These are phyloP conservation scores for Geum urbanum DNA, from an alignment of 306 rosid species.

Conservation along the genomic window DNA sequence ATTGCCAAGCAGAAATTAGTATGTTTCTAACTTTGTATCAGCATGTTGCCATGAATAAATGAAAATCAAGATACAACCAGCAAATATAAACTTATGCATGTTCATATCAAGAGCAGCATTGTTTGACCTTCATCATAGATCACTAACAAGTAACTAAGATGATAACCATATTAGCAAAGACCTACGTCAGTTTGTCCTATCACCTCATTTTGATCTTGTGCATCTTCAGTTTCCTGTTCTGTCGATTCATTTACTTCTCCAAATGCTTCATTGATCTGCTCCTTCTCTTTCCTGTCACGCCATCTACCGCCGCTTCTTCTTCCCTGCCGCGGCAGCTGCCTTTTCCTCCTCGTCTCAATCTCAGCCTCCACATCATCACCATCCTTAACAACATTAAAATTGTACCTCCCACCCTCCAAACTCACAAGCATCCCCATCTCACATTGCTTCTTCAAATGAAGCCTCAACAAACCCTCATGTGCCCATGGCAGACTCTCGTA, in stretches of 20 bases:
- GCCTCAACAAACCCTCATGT: constrained; percentile 25
- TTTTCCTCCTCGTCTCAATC: constrained; percentile 8
- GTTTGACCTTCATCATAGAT: not conserved
- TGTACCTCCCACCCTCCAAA: constrained; percentile 23
- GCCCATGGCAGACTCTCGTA: constrained; percentile 29
- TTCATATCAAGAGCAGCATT: not conserved
- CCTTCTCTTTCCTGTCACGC: not conserved
- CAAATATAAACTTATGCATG: not conserved
- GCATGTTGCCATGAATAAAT: not conserved
- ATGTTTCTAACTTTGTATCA: no score
- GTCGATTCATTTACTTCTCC: constrained; percentile 1
- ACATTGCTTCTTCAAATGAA: constrained; percentile 36
- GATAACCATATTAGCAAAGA: not conserved
- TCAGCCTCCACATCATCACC: constrained; percentile 8
- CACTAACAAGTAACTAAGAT: not conserved
- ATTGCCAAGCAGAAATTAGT: not conserved
- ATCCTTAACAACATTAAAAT: constrained; percentile 10
- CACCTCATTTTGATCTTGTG: not conserved
- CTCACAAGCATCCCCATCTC: constrained; percentile 29
- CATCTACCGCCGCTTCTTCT: constrained; percentile 2
- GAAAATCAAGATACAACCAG: not conserved
- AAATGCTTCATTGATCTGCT: not conserved
- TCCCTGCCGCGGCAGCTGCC: not conserved
- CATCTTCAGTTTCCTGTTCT: not conserved
- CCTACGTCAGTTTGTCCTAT: constrained; percentile 19